Evolutionary conservation across 371 early-diverging fungal genomes (phyloP), one percentile per base, ranked within the genome.

Genomic region (Mucor indicus): DNA sequence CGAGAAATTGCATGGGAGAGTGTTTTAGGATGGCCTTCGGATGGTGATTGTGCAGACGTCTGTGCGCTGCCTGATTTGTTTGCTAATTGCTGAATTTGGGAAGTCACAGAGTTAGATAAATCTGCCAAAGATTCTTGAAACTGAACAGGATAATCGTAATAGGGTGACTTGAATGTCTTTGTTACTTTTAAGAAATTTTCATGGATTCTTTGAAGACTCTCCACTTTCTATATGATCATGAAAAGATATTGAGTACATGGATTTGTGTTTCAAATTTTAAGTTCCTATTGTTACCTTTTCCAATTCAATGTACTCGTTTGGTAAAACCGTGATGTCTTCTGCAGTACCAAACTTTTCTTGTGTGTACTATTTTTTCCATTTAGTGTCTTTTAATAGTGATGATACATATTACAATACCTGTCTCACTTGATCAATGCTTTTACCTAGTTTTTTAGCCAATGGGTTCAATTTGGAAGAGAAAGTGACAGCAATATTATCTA

Each of bases 271-370:
- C n/a, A n/a, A n/a, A n/a, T n/a, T n/a, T n/a, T n/a, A n/a, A n/a
- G n/a, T n/a, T n/a, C n/a, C n/a, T n/a, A n/a, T n/a, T n/a, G 44
- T 66, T 73, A 84, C 87, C 77, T 76, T 74, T 55, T 89, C 90
- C 46, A 95, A 73, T 49, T 87, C 84, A 49, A 85, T 77, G 66
- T 96, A 96, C 55, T 95, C 95, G 47, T 75, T 78, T 37, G 97
- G 97, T 11, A 95, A 83, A 48, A 90, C 91, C 24, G 97, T 96
- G 24, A 92, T 75, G 38, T 91, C 91, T 29, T 77, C 80, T 4
- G 83, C 84, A 44, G 77, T 87, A 30, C 93, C 92, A 46, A 93
- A 76, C 55, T 81, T 85, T 62, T 96, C 97, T 62, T 85, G 84
- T n/a, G 95, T 89, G 69, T 86, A 85, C 90, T 94, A 64, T 31